A percentile compares a stretch with the other conserved stretches of the same genome.
These are phyloP conservation scores for Orbilia oligospora DNA, from an alignment of 2,329 filamentous ascomycete species.

Conservation along the genomic window DNA sequence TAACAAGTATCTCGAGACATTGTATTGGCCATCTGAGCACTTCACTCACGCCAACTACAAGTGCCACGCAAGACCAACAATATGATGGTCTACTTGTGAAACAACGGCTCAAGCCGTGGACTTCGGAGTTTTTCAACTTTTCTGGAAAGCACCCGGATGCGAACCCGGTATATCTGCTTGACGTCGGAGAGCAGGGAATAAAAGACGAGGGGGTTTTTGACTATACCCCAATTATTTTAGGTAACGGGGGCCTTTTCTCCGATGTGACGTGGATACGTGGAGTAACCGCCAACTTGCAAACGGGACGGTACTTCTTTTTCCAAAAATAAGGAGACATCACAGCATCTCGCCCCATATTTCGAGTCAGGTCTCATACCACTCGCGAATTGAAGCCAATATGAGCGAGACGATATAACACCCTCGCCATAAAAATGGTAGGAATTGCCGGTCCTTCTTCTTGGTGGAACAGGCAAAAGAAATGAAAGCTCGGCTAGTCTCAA, in stretches of 20 bases:
- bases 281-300: conserved; percentile 30
- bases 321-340: conserved; percentile 23
- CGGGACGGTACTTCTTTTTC: conserved; percentile 23
- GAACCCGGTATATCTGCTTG: conserved; percentile 34
- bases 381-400: conserved; percentile 5
- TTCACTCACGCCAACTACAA: conserved; percentile 31
- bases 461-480: not conserved
- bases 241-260: conserved; percentile 46
- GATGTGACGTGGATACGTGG: conserved; percentile 55
- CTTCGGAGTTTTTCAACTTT: conserved; percentile 57
- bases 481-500: conserved; percentile 13
- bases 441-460: conserved; percentile 9
- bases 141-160: conserved; percentile 51
- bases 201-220: conserved; percentile 29
- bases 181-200: conserved; percentile 25
- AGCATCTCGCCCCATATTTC: conserved; percentile 30
- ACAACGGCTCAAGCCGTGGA: conserved; percentile 50
- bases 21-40: conserved; percentile 26
- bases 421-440: not conserved
- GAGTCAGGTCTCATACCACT: conserved; percentile 23
- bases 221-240: conserved; percentile 40
- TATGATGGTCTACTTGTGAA: conserved; percentile 47
- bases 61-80: conserved; percentile 45
- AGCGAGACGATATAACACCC: conserved; percentile 1
- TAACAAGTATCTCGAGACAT: conserved; percentile 31